Evolutionary conservation across 2,329 filamentous ascomycete genomes (phyloP), one percentile per base, ranked within the genome.

Genomic region (Epichloe hybrida): DNA sequence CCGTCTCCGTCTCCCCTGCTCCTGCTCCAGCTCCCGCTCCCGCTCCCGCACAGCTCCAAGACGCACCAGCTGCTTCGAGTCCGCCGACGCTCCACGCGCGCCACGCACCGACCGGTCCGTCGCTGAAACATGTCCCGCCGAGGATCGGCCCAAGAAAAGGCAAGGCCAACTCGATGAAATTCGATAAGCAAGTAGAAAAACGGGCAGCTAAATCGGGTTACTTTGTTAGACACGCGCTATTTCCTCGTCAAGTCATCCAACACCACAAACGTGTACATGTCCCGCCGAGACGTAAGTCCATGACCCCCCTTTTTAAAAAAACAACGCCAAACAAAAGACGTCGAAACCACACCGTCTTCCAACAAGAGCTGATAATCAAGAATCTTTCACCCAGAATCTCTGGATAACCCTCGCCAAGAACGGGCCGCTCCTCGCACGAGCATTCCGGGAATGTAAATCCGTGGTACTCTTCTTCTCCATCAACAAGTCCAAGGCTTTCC

Each of bases 391-490:
- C n/a, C n/a, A 77, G 66, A 66, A 69, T 23, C 57, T 78, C 42
- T 81, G 77, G 77, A 72, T 72, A 4, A 80, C 77, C 0, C 75
- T 79, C 59, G 54, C 63, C 15, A 70, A 74, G 50, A 78, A 79
- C 57, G 68, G 68, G 0, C 54, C 64, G 11, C 59, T 69, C 6
- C 67, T 81, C 21, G 61, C 64, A 11, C 63, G 73, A 20, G 76
- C 77, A 0, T 81, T 74, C 55, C 57, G 69, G 9, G 68, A 63
- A 3, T 71, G 67, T 55, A 69, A 70, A 46, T 72, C 75, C 53
- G 75, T 81, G 20, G 72, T 81, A 35, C 62, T 82, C 5, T 71
- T 81, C 55, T 81, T 81, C 58, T 77, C 74, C 1, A 71, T 80
- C 52, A 81, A 81, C 62, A 70, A 74, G 49, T 77, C 72, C 51